These are phyloP conservation scores for Suillus variegatus DNA, from an alignment of 768 basidiomycete species.

Conservation along the genomic window DNA sequence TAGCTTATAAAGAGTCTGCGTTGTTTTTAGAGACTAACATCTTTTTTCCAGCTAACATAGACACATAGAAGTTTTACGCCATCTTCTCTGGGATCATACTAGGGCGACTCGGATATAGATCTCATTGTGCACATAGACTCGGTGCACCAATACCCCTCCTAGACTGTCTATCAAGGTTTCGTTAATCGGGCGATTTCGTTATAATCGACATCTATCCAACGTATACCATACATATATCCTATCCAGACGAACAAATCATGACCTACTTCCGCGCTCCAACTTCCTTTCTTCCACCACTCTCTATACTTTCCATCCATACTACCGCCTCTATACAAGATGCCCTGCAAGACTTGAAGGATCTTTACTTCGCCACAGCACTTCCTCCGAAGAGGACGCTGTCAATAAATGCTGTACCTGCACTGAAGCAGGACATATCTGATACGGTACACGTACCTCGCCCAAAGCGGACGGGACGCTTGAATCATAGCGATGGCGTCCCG, in stretches of 20 bases:
- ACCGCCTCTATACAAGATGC: slow-evolving; percentile 40
- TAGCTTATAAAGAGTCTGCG: slow-evolving; percentile 24
- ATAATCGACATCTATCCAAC: slow-evolving; percentile 1
- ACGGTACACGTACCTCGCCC: slow-evolving; percentile 26
- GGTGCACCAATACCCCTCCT: slow-evolving; percentile 6
- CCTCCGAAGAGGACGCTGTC: slow-evolving; percentile 14
- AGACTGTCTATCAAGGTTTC: slow-evolving; percentile 8
- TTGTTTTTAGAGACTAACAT: slow-evolving; percentile 14
- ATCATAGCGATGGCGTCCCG: slow-evolving; percentile 48
- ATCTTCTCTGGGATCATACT: slow-evolving; percentile 5
- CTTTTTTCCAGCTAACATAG: slow-evolving; percentile 5
- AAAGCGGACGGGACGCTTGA: slow-evolving; percentile 21
- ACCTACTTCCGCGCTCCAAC: slow-evolving; percentile 40
- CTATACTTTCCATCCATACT: slow-evolving; percentile 37
- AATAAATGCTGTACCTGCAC: slow-evolving; percentile 15
- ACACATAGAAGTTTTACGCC: slow-evolving; percentile 8
- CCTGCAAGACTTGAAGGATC: slow-evolving; percentile 43
- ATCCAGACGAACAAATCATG: slow-evolving; percentile 15
- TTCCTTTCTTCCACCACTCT: slow-evolving; percentile 58
- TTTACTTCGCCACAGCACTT: slow-evolving; percentile 48
- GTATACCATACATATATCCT: slow-evolving; percentile 16
- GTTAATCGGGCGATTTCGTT: background rate
- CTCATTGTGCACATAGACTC: slow-evolving; percentile 16
- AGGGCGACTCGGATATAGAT: slow-evolving; percentile 5
- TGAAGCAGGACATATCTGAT: slow-evolving; percentile 18